Base-by-base conservation (phyloP, 2,329 filamentous ascomycete species). In the Eutypa lata region DNA sequence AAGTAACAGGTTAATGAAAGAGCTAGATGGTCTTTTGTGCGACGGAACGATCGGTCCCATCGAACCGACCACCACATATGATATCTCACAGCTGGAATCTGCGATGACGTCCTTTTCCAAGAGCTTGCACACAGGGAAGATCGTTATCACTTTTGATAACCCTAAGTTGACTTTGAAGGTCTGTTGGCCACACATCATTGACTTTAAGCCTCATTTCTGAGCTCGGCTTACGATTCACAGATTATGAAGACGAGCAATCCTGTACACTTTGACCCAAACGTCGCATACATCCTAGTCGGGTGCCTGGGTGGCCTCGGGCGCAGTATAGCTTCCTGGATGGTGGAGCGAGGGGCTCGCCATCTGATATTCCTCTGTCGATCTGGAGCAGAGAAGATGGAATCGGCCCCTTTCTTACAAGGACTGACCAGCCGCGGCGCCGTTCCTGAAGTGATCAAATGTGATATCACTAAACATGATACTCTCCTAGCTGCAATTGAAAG, bases 241-340 rank as follows among this genome's bases (percentile, higher is more conserved):
- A 44, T 54, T 28, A 33, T 22, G 33, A 48, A 33, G 28, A 13
- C 54, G 5, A 33, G 13, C 2, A 33, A 21, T 31, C 51, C 47
- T n/a, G 42, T 33, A 18, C 47, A n/a, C 8, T 51, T 51, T 21
- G 43, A 51, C 37, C 21, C 51, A 28, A 38, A 45, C 22, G 37
- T 47, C 13, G 40, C 51, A 37, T 53, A 53, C 47, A 24, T 48
- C 28, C 21, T 51, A 11, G 40, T 51, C 26, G 52, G 52, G 3
- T 54, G 52, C 26, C 48, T 54, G 24, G 52, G 52, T 16, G 52
- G 52, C 24, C 48, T 54, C 16, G 52, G 52, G 24, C 48, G 48
- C 14, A 54, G 52, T 18, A 18, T 54, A 37, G 35, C 48, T 8
- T 19, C 21, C 35, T 50, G 48, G 48, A 54, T 54, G 52, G 40